Base-by-base conservation (phyloP, 2,329 filamentous ascomycete species). In the Alternaria conjuncta region DNA sequence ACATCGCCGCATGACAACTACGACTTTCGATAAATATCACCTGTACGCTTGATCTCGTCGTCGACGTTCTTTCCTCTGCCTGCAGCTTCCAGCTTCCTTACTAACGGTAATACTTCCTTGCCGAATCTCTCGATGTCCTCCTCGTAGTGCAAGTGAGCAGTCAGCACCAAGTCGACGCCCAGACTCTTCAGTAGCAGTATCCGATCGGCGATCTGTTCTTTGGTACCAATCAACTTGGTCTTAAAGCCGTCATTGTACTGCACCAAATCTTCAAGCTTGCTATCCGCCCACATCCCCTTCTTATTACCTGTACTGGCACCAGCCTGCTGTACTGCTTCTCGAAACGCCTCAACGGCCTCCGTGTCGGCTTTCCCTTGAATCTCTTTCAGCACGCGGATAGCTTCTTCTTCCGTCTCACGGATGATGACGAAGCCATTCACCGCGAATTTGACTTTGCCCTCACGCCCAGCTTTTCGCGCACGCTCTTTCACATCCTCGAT, bases 231-330 rank as follows among this genome's bases (percentile, higher is more conserved):
- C 25, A 86, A 70, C 72, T 85, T 86, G 4, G 84, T 86, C 77
- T 86, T 86, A 75, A 86, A 87, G 3, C 85, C 85, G 69, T 86
- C 84, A 49, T 86, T 86, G 66, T 86, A 86, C 75, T 86, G 85
- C 28, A 86, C 83, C 57, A 86, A 68, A 68, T 87, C 85, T 54
- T 86, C 82, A 44, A 86, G 82, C 65, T 83, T 84, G 67, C 79
- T 82, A 50, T 84, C 78, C 8, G 84, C 84, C 85, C 84, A 86
- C 84, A 86, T 87, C 45, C 84, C 85, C 49, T 79, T 82, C 71
- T 84, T 85, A 56, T 84, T 83, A 0, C 66, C 66, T 0, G 84
- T 84, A 13, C 79, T 82, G 0, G 82, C 79, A 7, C 84, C 85
- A 3, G 85, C 85, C 60, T 86, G 84, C 67, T 84, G 79, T 2